These are phyloP conservation scores for Exophiala calicioides DNA, from an alignment of 2,329 filamentous ascomycete genomes.

Conservation along the genomic window DNA sequence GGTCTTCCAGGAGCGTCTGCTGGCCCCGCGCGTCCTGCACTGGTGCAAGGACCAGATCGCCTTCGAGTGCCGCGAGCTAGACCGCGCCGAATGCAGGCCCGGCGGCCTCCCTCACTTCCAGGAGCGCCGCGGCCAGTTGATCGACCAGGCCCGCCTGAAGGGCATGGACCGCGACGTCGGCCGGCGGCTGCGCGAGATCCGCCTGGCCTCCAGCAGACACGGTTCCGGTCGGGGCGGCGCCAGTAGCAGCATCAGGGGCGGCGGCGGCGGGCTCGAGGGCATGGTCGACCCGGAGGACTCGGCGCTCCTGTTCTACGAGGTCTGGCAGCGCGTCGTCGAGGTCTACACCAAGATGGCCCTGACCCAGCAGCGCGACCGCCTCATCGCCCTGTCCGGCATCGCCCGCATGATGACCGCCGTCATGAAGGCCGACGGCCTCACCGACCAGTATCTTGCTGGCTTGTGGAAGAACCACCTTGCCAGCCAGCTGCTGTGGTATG, in stretches of 20 bases:
- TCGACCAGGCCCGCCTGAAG: conserved; percentile 7
- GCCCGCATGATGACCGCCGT: conserved; percentile 4
- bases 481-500: conserved; percentile 13
- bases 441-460: conserved; percentile 17
- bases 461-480: conserved; percentile 13
- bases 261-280: background rate
- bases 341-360: conserved; percentile 13
- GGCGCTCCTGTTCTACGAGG: conserved; percentile 7
- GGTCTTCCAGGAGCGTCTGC: conserved; percentile 32
- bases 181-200: conserved; percentile 4
- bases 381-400: conserved; percentile 18
- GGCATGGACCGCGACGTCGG: conserved; percentile 7
- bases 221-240: too few species aligned
- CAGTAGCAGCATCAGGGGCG: too few species aligned
- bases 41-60: conserved; percentile 26
- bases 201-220: too few species aligned
- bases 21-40: conserved; percentile 30
- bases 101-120: conserved; percentile 13
- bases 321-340: conserved; percentile 13
- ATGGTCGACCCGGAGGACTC: conserved; percentile 1
- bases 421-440: conserved; percentile 4
- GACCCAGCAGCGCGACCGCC: conserved; percentile 7
- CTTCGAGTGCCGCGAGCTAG: conserved; percentile 31
- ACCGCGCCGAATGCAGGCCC: conserved; percentile 7
- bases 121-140: conserved; percentile 3